Evolutionary conservation across 768 basidiomycete species (phyloP).

Genomic region (Trametes maxima): DNA sequence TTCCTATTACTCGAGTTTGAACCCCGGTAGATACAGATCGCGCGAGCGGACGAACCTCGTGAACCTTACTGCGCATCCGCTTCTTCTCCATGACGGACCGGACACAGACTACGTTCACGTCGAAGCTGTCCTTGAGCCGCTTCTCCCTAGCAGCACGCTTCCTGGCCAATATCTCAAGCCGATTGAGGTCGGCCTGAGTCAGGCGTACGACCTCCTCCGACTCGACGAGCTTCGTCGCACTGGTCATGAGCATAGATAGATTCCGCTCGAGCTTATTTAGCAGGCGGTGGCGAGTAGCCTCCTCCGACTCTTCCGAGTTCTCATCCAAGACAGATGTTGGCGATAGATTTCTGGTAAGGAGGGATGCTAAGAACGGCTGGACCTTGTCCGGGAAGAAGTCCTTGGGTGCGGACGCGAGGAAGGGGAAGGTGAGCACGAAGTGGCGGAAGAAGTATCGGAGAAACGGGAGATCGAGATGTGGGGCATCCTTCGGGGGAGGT

Average conservation of each 20-base stretch:
- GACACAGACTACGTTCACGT: constrained; percentile 91
- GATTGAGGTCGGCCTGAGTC: constrained; percentile 79
- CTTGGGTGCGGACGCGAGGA: constrained; percentile 85
- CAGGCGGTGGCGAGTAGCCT: constrained; percentile 66
- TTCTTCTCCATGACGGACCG: constrained; percentile 83
- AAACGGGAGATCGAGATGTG: constrained; percentile 78
- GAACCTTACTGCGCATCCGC: constrained; percentile 78
- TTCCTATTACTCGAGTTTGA: constrained; percentile 55
- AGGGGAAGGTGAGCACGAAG: constrained; percentile 93
- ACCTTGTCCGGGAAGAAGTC: constrained; percentile 94
- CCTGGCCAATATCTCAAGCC: constrained; percentile 71
- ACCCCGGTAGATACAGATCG: too few relatives aligned
- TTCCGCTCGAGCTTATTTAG: constrained; percentile 84
- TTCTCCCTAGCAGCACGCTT: constrained; percentile 55
- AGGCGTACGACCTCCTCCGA: constrained; percentile 90
- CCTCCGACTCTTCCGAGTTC: constrained; percentile 49
- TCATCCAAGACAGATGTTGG: constrained; percentile 63
- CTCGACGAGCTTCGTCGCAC: constrained; percentile 82
- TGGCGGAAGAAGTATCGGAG: constrained; percentile 88
- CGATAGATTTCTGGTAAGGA: constrained; percentile 79
- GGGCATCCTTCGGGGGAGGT: constrained; percentile 60
- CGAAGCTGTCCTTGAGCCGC: constrained; percentile 63
- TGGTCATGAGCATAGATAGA: constrained; percentile 76
- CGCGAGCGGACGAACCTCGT: constrained; percentile 67
- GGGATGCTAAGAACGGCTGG: constrained; percentile 88